Base-by-base conservation (phyloP, 305 asterid genomes). In the Fraxinus dipetala region DNA sequence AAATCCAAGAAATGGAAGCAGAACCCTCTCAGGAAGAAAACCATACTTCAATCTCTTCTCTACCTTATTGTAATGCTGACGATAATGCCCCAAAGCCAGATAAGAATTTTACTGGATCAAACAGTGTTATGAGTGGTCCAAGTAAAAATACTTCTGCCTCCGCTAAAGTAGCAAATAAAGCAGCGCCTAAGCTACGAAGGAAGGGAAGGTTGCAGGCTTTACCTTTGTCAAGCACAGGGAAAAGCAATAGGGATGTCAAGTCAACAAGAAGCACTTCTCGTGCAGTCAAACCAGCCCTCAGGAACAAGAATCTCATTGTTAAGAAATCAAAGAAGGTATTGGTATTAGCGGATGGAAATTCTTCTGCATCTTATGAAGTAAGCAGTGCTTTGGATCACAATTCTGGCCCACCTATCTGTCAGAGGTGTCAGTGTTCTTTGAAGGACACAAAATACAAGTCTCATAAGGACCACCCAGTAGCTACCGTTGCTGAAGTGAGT, bases 351-450 rank as follows among this genome's bases (percentile, higher is more conserved):
- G 83, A 82, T 78, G 79, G 63, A 63, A 78, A 32, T 75, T 70
- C 78, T 72, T 73, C 81, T 72, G 51, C 80, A 72, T 78, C 85
- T 80, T 18, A 24, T 72, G 92, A 83, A 43, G 90, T 74, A 69
- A 65, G 82, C 48, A 75, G 77, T 65, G 80, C 75, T 26, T 38
- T n/a, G 75, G 89, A 79, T 83, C 78, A 79, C 67, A 79, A 70
- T 38, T 80, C 91, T 56, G 87, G 74, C 78, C 89, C 89, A 67
- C 67, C 91, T 80, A 82, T 94, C 86, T 95, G 99, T 87, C 95
- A 90, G 89, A 94, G 88, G 79, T 95, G 99, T 83, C 92, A 91
- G 75, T 94, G 99, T 87, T 82, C 96, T 84, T 83, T 91, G 83
- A 88, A 81, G 75, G 90, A 89, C 81, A 84, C 79, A 56, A 80